These are phyloP conservation scores for Lepidopterella palustris DNA, from an alignment of 495 filamentous ascomycete genomes.

Conservation along the genomic window DNA sequence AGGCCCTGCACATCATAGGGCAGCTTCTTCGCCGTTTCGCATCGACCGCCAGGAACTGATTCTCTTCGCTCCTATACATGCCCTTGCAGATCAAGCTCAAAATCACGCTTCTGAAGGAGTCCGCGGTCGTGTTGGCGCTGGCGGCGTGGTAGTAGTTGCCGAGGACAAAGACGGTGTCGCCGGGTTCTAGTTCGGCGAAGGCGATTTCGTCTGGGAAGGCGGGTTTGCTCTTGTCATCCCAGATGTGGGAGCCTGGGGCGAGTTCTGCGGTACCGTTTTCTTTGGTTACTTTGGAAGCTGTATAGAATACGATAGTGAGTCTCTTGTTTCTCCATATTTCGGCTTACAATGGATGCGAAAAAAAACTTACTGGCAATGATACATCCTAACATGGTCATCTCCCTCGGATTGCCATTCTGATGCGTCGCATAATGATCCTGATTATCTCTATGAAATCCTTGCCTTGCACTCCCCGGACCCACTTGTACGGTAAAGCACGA, in stretches of 20 bases:
- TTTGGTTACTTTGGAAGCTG: not conserved
- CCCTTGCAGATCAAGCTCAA: not conserved
- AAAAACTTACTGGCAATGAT: not conserved
- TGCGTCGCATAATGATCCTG: not conserved
- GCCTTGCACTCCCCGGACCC: not conserved
- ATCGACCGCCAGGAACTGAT: not conserved
- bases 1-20: not conserved
- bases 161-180: constrained; percentile 40
- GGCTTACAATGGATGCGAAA: no score
- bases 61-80: not conserved
- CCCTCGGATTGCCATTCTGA: not conserved
- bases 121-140: constrained; percentile 31
- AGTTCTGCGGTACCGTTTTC: not conserved
- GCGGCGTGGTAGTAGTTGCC: constrained; percentile 38
- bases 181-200: constrained; percentile 35
- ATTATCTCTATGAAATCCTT: not conserved
- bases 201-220: constrained; percentile 21
- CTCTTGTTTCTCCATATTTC: no score
- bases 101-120: constrained; percentile 4
- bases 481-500: not conserved
- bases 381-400: not conserved
- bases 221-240: constrained; percentile 19
- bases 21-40: not conserved
- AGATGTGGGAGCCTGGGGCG: not conserved
- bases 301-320: no score